phyloP scores from a whole-genome alignment of 2,329 filamentous ascomycete species.

The Pseudohalonectria lignicola region DNA sequence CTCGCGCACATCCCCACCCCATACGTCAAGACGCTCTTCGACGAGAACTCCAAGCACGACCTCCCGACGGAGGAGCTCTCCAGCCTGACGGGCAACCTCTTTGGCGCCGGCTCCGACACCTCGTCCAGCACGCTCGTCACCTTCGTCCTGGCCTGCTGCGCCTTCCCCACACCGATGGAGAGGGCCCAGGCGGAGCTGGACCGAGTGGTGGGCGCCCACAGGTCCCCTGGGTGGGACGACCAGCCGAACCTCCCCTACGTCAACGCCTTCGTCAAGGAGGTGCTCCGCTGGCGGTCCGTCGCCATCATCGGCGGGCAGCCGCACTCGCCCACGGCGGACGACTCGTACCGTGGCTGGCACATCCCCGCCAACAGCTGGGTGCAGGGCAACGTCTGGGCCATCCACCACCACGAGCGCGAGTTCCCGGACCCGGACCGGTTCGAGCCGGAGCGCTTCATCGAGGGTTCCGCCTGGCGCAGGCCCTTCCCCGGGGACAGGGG shows the following conservation, averaged over 20 bases:
- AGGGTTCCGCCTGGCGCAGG: conserved; percentile 23
- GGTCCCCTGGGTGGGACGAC: conserved; percentile 37
- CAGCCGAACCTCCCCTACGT: conserved; percentile 38
- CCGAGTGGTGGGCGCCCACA: conserved; percentile 31
- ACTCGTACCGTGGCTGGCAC: conserved; percentile 32
- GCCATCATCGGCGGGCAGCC: conserved; percentile 39
- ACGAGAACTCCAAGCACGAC: conserved; percentile 32
- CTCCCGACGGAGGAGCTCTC: conserved; percentile 33
- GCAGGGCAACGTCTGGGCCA: conserved; percentile 39
- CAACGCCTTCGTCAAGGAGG: conserved; percentile 42
- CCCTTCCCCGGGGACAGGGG: conserved; percentile 36
- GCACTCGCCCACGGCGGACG: conserved; percentile 34
- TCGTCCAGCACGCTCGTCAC: conserved; percentile 32
- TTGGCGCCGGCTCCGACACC: conserved; percentile 37
- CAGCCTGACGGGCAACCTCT: conserved; percentile 33
- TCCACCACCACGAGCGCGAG: conserved; percentile 32
- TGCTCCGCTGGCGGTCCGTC: conserved; percentile 43
- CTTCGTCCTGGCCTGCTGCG: conserved; percentile 37
- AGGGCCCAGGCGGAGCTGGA: conserved; percentile 43
- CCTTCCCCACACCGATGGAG: conserved; percentile 31
- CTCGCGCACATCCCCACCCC: conserved; percentile 16
- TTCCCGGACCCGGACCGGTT: conserved; percentile 35
- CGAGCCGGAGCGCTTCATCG: conserved; percentile 27
- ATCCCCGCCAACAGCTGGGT: conserved; percentile 39
- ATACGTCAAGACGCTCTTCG: conserved; percentile 35